Base-by-base conservation (phyloP, 2,329 filamentous ascomycete species). In the Colletotrichum lupini region DNA sequence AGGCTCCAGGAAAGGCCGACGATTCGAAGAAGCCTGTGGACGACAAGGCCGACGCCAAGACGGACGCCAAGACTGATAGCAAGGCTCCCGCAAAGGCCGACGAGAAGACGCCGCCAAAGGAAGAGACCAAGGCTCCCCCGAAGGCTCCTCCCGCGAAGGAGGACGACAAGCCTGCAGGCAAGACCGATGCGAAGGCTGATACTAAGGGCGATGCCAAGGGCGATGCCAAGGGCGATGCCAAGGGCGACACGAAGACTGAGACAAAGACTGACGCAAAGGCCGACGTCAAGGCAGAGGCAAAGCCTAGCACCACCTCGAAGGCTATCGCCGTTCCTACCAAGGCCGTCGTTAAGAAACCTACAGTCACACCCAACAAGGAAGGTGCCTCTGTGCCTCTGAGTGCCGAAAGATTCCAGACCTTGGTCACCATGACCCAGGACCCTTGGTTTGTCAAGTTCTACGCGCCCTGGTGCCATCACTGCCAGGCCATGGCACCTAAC, bases 361-460 rank as follows among this genome's bases (percentile, higher is more conserved):
- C 87, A 32, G 81, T 85, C 22, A 89, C 88, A 11, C 91, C 93
- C 26, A 98, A 99, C 77, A 89, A 91, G 4, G 87, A 92, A 53
- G 97, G 97, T 7, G 86, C 89, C 19, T 97, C 95, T 7, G 87
- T 95, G 42, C 84, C 92, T 7, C 88, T 99, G 11, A 95, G 92
- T 2, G 92, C 94, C 0, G 95, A 98, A 80, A 94, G 87, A 75
- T 99, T 99, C 85, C 93, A 97, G 81, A 91, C 90, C 71, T 86
- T 93, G 49, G 95, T 99, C 59, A 97, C 95, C 3, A 93, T 92
- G 81, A 95, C 95, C 0, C 91, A 94, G 75, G 95, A 98, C 75
- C 93, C 95, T 6, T 99, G 97, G 97, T 98, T 99, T 80, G 92
- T 99, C 87, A 99, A 99, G 83, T 98, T 99, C 82, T 98, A 98